phyloP scores from a whole-genome alignment of 768 basidiomycete genomes.

The Lactarius deliciosus region DNA sequence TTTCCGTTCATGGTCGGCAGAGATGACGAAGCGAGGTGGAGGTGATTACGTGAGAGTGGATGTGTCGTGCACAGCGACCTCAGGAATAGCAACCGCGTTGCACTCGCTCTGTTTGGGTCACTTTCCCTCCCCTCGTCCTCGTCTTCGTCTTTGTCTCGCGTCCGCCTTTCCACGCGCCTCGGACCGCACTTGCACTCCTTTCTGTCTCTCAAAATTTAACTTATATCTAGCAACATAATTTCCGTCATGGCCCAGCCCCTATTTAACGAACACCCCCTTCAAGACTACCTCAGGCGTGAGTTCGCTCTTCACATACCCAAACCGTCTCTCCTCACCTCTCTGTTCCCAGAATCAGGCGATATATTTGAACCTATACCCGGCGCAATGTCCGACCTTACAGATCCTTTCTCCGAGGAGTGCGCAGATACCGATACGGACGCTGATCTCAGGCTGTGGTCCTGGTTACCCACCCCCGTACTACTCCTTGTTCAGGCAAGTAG shows the following conservation, averaged over 20 bases:
- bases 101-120: constrained; percentile 1
- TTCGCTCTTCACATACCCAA: constrained; percentile 1
- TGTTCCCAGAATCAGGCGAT: constrained; percentile 28
- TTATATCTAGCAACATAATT: constrained; percentile 16
- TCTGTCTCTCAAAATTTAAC: constrained; percentile 14
- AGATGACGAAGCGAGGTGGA: not conserved
- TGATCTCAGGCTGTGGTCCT: constrained; percentile 24
- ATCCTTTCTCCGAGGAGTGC: constrained; percentile 15
- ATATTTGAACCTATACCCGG: constrained; percentile 28
- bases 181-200: constrained; percentile 10
- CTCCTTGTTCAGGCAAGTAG: constrained; percentile 14
- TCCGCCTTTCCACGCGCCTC: not conserved
- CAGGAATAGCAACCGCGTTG: too few relatives aligned
- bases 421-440: constrained; percentile 8
- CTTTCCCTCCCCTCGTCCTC: not conserved
- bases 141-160: not conserved
- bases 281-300: constrained; percentile 28
- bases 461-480: constrained; percentile 16
- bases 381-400: constrained; percentile 20
- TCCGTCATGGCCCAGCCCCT: constrained; percentile 27
- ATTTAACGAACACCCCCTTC: constrained; percentile 29
- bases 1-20: not conserved
- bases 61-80: too few relatives aligned
- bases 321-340: not conserved
- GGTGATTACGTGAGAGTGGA: not conserved